A percentile compares a stretch with the other conserved stretches of the same genome.
These are phyloP conservation scores for Boletellus deceptivus DNA, from an alignment of 1,284 basidiomycete genomes.

Conservation along the genomic window DNA sequence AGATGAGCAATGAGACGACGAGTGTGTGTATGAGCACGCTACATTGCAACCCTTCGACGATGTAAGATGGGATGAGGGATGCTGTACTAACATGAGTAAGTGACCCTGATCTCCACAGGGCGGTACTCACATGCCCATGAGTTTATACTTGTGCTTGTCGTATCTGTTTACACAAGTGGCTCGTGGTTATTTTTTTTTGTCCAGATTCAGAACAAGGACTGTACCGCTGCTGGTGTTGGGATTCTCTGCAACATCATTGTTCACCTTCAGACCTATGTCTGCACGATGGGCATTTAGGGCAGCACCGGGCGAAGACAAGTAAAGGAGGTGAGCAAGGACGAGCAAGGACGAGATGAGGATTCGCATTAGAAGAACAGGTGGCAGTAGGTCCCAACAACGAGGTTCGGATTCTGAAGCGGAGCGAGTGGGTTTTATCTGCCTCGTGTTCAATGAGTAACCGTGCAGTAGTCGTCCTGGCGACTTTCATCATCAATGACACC, in stretches of 20 bases:
- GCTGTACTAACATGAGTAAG: constrained; percentile 1
- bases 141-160: too few species aligned
- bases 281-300: background rate
- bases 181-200: too few species aligned
- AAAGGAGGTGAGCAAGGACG: background rate
- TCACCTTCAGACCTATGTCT: background rate
- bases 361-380: too few species aligned
- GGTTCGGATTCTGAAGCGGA: too few species aligned
- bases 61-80: background rate
- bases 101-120: background rate
- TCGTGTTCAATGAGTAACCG: too few species aligned
- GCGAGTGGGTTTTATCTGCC: too few species aligned
- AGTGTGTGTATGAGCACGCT: background rate
- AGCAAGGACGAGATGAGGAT: background rate
- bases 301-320: background rate
- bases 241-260: background rate
- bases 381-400: too few species aligned
- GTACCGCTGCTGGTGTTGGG: background rate
- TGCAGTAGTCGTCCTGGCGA: too few species aligned
- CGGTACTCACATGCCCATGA: constrained; percentile 2
- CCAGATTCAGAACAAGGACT: background rate
- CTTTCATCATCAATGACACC: too few species aligned
- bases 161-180: too few species aligned
- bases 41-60: constrained; percentile 4
- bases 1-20: background rate